Percentiles rank a stretch among this genome's conserved stretches.
phyloP scores from a whole-genome alignment of 192 early-diverging fungal genomes.

The Linderina pennispora region DNA sequence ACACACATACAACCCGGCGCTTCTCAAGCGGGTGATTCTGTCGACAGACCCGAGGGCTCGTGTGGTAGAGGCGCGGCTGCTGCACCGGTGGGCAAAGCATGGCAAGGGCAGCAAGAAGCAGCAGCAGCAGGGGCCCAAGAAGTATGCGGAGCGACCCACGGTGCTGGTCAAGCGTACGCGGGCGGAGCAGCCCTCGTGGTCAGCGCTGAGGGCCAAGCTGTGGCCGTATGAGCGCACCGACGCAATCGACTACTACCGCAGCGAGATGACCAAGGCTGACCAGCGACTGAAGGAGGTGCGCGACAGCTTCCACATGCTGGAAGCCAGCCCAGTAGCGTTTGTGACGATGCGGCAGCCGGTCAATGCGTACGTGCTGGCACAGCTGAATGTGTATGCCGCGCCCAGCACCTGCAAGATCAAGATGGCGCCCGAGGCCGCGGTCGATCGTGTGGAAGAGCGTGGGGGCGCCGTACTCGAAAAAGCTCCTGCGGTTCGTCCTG shows the following conservation, averaged over 20 bases:
- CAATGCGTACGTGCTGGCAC: slow-evolving; percentile 60
- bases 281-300: slow-evolving; percentile 35
- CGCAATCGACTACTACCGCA: slow-evolving; percentile 58
- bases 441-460: slow-evolving; percentile 68
- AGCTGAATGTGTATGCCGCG: slow-evolving; percentile 55
- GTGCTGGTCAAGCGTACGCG: background rate
- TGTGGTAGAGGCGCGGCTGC: slow-evolving; percentile 19
- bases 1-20: slow-evolving; percentile 55
- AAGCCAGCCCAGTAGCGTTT: slow-evolving; percentile 54
- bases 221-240: slow-evolving; percentile 45
- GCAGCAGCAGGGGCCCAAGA: background rate
- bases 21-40: slow-evolving; percentile 30
- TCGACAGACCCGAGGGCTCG: slow-evolving; percentile 22
- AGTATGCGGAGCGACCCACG: slow-evolving; percentile 5
- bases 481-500: slow-evolving; percentile 49
- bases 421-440: slow-evolving; percentile 68
- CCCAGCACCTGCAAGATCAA: slow-evolving; percentile 54
- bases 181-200: background rate
- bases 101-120: background rate
- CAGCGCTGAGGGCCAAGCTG: background rate
- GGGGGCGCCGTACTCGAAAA: slow-evolving; percentile 49
- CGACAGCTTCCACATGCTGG: slow-evolving; percentile 1
- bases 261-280: slow-evolving; percentile 51
- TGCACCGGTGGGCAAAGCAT: slow-evolving; percentile 25
- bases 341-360: slow-evolving; percentile 64